phyloP scores from a whole-genome alignment of 768 basidiomycete species.

The Lentinula boryana region DNA sequence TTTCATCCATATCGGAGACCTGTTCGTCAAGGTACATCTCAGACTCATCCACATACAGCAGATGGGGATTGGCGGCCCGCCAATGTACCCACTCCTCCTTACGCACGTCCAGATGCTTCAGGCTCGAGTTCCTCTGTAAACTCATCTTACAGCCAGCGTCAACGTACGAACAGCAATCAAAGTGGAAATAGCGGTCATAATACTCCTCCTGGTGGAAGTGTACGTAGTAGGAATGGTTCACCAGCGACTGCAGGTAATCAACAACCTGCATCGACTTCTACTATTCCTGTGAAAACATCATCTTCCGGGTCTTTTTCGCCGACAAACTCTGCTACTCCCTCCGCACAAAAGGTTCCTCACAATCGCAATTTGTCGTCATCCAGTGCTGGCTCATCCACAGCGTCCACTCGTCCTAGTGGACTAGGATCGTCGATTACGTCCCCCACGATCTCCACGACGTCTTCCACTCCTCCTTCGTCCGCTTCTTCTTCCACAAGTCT shows the following conservation, averaged over 20 bases:
- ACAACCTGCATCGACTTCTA: constrained; percentile 7
- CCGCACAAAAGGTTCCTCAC: constrained; percentile 29
- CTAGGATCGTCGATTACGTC: constrained; percentile 26
- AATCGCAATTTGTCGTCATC: constrained; percentile 42
- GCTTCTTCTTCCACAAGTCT: constrained; percentile 22
- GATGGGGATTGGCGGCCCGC: constrained; percentile 45
- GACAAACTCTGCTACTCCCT: constrained; percentile 11
- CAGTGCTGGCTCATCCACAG: constrained; percentile 33
- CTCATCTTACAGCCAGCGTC: constrained; percentile 52
- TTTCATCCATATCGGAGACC: constrained; percentile 84
- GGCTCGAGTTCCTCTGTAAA: constrained; percentile 75
- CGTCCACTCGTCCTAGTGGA: constrained; percentile 22
- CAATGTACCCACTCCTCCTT: constrained; percentile 63
- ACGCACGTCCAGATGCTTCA: constrained; percentile 74
- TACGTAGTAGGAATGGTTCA: constrained; percentile 30
- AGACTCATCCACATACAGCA: constrained; percentile 18
- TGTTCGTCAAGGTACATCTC: constrained; percentile 36
- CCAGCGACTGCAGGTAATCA: constrained; percentile 22
- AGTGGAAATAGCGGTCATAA: constrained; percentile 44
- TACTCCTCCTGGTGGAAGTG: constrained; percentile 23
- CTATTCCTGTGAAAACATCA: constrained; percentile 10
- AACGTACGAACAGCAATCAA: constrained; percentile 68
- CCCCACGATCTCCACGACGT: constrained; percentile 26
- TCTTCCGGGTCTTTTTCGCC: constrained; percentile 19
- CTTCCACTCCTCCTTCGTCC: constrained; percentile 24